Evolutionary conservation across 2,329 filamentous ascomycete genomes (phyloP), one percentile per base, ranked within the genome.

Genomic region (Ascochyta clinopodiicola): DNA sequence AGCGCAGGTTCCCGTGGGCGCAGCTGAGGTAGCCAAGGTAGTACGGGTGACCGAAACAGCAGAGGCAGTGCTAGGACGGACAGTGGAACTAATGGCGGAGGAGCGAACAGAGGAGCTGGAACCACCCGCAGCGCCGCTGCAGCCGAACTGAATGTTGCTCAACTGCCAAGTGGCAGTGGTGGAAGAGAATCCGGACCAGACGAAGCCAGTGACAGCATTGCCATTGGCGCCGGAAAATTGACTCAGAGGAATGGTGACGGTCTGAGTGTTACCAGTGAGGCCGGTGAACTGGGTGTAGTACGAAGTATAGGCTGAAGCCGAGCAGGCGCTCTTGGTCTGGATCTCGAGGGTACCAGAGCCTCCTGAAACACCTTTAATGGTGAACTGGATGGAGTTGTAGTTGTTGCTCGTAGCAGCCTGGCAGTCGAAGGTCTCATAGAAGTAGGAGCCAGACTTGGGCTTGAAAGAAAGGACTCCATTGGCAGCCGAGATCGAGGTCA

Each of bases 401-500:
- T 77, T 77, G 44, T 80, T 75, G 43, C 71, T 76, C 15, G 70
- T 70, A 17, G 81, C 77, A 35, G 75, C 71, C 61, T 80, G 75
- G 70, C 82, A 85, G 0, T 71, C 62, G 49, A 85, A 79, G 1
- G 78, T 80, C 66, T 83, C 82, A 63, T 84, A 84, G 59, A 83
- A 84, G 72, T 85, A 85, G 12, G 81, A 80, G 24, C 61, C 64
- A 15, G 74, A 63, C 57, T 78, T 80, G 29, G 81, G 80, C n/a
- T 77, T 80, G 70, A 85, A 82, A 7, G 77, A 78, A 21, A 84
- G 76, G 27, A 80, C 77, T 42, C 79, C 79, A 13, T 71, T 71
- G 13, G 72, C 72, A 31, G 74, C 78, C 39, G 72, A 74, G 67
- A 80, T 67, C 65, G 78, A 69, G 59, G 71, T 73, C 75, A 82